Conservation (phyloP, 2,329 filamentous ascomycete species). For the Xylariomycetidae sp. region DNA sequence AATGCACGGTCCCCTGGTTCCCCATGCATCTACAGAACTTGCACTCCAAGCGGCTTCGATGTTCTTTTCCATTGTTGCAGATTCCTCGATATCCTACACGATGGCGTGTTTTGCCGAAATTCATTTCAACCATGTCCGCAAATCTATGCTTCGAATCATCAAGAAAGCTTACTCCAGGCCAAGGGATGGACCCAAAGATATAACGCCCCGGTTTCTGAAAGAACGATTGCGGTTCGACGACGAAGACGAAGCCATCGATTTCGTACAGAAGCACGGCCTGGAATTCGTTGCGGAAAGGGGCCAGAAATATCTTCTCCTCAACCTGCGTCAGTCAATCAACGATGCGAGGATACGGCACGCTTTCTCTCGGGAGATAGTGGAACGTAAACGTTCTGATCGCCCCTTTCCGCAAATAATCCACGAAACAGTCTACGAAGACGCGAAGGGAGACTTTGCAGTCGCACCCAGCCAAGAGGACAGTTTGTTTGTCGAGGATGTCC, state of each 20-base stretch:
- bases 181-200: constrained; percentile 52
- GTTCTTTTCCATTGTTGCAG: constrained; percentile 56
- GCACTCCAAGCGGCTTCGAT: constrained; percentile 44
- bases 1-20: constrained; percentile 50
- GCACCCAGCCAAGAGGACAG: constrained; percentile 12
- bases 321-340: constrained; percentile 36
- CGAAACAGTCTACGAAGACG: constrained; percentile 40
- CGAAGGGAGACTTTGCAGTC: constrained; percentile 1
- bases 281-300: constrained; percentile 39
- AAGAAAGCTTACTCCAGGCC: constrained; percentile 50
- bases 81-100: constrained; percentile 55
- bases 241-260: constrained; percentile 57
- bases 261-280: constrained; percentile 54
- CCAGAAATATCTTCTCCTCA: constrained; percentile 37
- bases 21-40: constrained; percentile 40
- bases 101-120: constrained; percentile 66
- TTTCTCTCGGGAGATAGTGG: constrained; percentile 51
- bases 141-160: constrained; percentile 50
- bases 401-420: constrained; percentile 51
- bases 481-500: constrained; percentile 22
- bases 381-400: constrained; percentile 49
- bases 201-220: constrained; percentile 52
- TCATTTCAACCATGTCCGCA: constrained; percentile 57
- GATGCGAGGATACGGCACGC: constrained; percentile 48
- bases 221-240: constrained; percentile 60